Conservation (phyloP, 192 early-diverging fungal genomes). For the Umbelopsis sp. region DNA sequence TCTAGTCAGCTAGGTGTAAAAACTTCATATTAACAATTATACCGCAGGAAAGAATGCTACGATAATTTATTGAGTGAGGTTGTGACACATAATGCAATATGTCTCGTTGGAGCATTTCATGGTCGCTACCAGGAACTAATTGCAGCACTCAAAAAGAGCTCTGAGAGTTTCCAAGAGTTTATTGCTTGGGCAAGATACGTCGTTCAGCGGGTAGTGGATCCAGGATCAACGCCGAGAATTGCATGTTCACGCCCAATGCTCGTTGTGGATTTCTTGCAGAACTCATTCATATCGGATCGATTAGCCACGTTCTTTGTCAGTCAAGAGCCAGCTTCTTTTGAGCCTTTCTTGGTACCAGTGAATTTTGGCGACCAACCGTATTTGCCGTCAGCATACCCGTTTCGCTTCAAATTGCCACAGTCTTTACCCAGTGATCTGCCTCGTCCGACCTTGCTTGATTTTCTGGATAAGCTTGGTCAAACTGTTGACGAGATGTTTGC, state of each 20-base stretch:
- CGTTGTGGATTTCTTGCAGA: conserved; percentile 26
- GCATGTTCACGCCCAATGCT: conserved; percentile 13
- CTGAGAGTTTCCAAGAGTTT: conserved; percentile 24
- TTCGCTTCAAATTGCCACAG: conserved; percentile 13
- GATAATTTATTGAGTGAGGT: conserved; percentile 14
- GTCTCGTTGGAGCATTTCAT: conserved; percentile 2
- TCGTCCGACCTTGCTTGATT: conserved; percentile 14
- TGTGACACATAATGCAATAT: background rate
- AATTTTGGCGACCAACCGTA: conserved; percentile 14
- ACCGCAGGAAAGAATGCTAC: conserved; percentile 21
- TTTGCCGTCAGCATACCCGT: conserved; percentile 18
- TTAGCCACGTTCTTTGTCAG: conserved; percentile 22
- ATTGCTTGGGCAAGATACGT: conserved; percentile 16
- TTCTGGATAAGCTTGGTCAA: conserved; percentile 9
- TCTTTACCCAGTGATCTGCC: conserved; percentile 1
- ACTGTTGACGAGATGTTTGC: background rate
- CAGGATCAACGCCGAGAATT: background rate
- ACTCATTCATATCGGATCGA: conserved; percentile 22
- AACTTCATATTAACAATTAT: background rate
- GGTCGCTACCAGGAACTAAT: conserved; percentile 8
- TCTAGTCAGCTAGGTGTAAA: background rate
- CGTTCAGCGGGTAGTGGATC: conserved; percentile 12
- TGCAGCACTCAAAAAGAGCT: background rate
- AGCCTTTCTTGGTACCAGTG: conserved; percentile 15
- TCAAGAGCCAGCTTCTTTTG: conserved; percentile 9